Evolutionary conservation across 192 early-diverging fungal genomes (phyloP), one percentile per base, ranked within the genome.

Genomic region (Coemansia sp.): DNA sequence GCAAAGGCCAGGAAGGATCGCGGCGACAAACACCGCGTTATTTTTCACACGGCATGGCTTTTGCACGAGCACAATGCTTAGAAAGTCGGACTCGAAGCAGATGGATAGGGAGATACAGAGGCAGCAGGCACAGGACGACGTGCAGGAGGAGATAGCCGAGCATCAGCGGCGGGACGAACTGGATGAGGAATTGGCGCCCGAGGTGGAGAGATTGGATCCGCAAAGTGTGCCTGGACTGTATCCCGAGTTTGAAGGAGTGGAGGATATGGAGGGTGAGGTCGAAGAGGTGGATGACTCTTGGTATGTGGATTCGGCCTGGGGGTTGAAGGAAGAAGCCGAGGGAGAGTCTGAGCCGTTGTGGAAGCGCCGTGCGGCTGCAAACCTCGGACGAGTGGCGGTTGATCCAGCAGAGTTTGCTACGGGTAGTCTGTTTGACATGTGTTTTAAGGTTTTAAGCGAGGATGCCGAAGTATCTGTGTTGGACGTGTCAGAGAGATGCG

Each of bases 131-230:
- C 61, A 72, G 40, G 69, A 72, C 42, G 62, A 72, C n/a, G 9
- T 57, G 10, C 42, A 34, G 33, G 62, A 60, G 17, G 69, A 72
- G n/a, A 23, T 61, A 1, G 49, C 54, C 3, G 62, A 72, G 38
- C 34, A 61, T 23, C 30, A 28, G 30, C 61, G 69, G 23, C 40
- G 43, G 17, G 30, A 23, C 26, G 39, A 32, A 14, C 45, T 48
- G 17, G n/a, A 20, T 5, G 47, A 44, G 3, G 58, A 60, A 9
- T 13, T 64, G 11, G 62, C 69, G 35, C 69, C 69, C 9, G 58
- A 65, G 11, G 50, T 61, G 18, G 69, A 72, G 26, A 53, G 69
- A 1, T 62, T 72, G 2, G 69, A 72, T 52, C 69, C 69, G 28
- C 58, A 57, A 17, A 34, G 44, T 2, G 32, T 65, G 2, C 69